Evolutionary conservation across 2,329 filamentous ascomycete species (phyloP), one percentile per base, ranked within the genome.

Genomic region (Fusarium algeriense): DNA sequence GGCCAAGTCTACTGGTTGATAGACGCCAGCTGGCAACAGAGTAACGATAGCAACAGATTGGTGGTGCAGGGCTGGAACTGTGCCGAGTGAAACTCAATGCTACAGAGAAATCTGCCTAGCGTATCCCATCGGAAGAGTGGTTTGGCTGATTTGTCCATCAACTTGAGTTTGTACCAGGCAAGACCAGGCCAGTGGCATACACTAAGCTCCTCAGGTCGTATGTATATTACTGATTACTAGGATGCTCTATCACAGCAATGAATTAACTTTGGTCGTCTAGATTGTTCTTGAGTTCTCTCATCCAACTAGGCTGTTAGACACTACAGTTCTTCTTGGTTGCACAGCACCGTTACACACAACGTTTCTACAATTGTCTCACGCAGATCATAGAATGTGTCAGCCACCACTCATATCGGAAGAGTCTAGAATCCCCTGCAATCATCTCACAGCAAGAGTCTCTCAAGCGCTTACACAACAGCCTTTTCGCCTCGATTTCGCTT

Each of bases 1-100:
- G 67, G 66, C 48, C 43, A 54, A 55, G 46, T 62, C 55, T 60
- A 76, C 74, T 76, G 72, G 70, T 55, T 52, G 58, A 59, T 45
- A 65, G 26, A 38, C 50, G 23, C 56, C 46, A 46, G 40, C 28
- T 40, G 46, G 46, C 56, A 44, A 63, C 26, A 67, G 23, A 67
- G 48, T 38, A 52, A 48, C 20, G 19, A 49, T 43, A 35, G 26
- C 37, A 50, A 19, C 11, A 49, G 30, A 32, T 26, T 43, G n/a
- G 14, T 44, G 30, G 43, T 35, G 40, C 41, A 46, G 15, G 46
- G 48, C 10, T 28, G 19, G 48, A 26, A 66, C 19, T 43, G 28
- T 35, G 19, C n/a, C 20, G 20, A 32, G 30, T 52, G 48, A 37
- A 11, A 37, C 17, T 35, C 20, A 50, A 26, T 37, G 6, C 19